Conservation (phyloP, 257 asterid species). For the Salvia rosmarinus region DNA sequence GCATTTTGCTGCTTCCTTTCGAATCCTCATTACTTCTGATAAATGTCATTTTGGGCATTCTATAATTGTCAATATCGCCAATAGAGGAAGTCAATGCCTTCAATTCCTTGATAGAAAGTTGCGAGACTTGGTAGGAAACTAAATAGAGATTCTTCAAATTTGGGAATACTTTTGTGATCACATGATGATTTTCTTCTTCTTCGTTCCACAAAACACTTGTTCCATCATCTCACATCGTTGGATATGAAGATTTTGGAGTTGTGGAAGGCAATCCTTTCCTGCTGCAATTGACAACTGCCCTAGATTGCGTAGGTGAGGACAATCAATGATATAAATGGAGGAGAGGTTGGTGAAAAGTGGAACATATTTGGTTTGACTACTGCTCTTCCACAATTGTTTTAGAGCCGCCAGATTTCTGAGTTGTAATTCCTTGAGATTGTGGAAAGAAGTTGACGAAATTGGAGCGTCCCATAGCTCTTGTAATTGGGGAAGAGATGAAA, state of each 20-base stretch:
- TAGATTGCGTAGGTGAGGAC: too few species aligned
- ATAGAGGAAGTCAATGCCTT: conserved; percentile 16
- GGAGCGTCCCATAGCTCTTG: background rate
- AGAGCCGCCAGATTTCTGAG: too few species aligned
- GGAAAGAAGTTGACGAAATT: background rate
- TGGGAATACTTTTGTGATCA: background rate
- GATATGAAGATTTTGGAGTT: too few species aligned
- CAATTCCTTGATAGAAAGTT: too few species aligned
- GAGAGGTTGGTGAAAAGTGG: background rate
- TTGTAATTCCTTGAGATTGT: too few species aligned
- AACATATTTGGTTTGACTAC: background rate
- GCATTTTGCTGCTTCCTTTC: background rate
- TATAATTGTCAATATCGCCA: fast-evolving
- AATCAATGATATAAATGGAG: background rate
- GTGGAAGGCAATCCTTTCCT: too few species aligned
- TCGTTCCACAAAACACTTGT: too few species aligned
- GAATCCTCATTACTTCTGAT: background rate
- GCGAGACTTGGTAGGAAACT: background rate
- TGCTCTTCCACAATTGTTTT: background rate
- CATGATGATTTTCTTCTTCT: background rate
- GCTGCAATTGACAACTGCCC: too few species aligned
- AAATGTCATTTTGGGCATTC: background rate
- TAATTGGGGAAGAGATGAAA: background rate
- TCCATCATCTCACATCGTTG: too few species aligned
- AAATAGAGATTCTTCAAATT: background rate